Base-by-base conservation (phyloP, 495 filamentous ascomycete species). In the Xylaria bambusicola region DNA sequence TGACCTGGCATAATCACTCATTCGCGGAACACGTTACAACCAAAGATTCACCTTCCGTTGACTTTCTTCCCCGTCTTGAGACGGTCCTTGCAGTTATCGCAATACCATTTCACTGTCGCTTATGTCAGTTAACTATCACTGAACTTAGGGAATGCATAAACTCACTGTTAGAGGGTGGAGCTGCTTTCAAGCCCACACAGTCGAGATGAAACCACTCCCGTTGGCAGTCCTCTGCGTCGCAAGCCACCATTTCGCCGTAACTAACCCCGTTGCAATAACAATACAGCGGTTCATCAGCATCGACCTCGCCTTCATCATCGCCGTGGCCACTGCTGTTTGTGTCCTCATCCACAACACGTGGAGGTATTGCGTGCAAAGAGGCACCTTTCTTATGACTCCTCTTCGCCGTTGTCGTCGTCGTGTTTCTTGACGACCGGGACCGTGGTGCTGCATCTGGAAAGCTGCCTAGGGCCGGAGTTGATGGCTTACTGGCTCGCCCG, bases 191-290 rank as follows among this genome's bases (percentile, higher is more conserved):
- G 53, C 91, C 93, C 17, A 96, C 92, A 72, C 94, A 98, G 38
- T 86, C 87, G 41, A 98, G 71, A 80, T 98, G 94, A 77, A 98
- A 98, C 94, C 94, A 98, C 75, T 98, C 93, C 61, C 85, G 82
- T 60, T 86, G 82, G 75, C 94, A 98, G 24, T 81, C 82, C 50
- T 93, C 89, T 44, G 88, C 90, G 68, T 98, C 94, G 63, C 94
- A 98, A n/a, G 88, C 94, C 15, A 98, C 90, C 94, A 98, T 98
- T 75, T 96, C 90, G 20, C 94, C 94, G 67, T 96, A 98, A 66
- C 89, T 94, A 31, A 97, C 86, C 60, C 88, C 84, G 62, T 97
- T 90, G 71, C 94, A 98, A 73, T 92, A 91, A 73, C 94, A 98
- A 73, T 97, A 98, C 45, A 85, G 79, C 12, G 89, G 90, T 70